Evolutionary conservation across 2,329 filamentous ascomycete species (phyloP).

Genomic region (Truncatella angustata): DNA sequence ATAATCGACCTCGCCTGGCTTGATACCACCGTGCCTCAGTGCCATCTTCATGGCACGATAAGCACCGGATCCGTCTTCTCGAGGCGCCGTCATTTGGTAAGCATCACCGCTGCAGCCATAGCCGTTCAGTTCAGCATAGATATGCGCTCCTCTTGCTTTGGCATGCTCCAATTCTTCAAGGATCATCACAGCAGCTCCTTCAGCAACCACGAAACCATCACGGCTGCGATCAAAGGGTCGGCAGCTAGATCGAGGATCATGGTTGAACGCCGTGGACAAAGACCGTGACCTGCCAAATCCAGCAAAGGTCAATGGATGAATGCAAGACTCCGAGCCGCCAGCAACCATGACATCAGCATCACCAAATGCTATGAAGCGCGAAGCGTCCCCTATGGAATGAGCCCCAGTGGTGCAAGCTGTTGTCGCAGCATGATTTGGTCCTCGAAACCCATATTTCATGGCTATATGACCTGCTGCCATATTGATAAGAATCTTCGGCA

Average conservation of each 20-base stretch:
- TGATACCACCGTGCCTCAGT: constrained; percentile 67
- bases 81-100: constrained; percentile 88
- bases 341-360: constrained; percentile 95
- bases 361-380: constrained; percentile 85
- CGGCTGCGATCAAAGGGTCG: constrained; percentile 82
- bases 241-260: constrained; percentile 67
- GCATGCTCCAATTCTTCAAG: constrained; percentile 92
- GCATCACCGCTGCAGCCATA: constrained; percentile 92
- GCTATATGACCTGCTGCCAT: constrained; percentile 92
- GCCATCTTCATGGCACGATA: constrained; percentile 82
- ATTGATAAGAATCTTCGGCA: constrained; percentile 91
- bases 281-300: constrained; percentile 89
- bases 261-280: constrained; percentile 77
- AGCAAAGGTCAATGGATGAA: constrained; percentile 88
- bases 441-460: constrained; percentile 85
- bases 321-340: constrained; percentile 92
- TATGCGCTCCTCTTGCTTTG: constrained; percentile 69
- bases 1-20: constrained; percentile 76
- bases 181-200: constrained; percentile 84
- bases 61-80: constrained; percentile 78
- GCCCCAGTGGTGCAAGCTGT: constrained; percentile 96
- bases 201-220: constrained; percentile 86
- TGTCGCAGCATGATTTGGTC: constrained; percentile 88
- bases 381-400: constrained; percentile 90
- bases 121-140: constrained; percentile 86